Conservation (phyloP, 495 filamentous ascomycete species). For the Hypomontagnella monticulosa region DNA sequence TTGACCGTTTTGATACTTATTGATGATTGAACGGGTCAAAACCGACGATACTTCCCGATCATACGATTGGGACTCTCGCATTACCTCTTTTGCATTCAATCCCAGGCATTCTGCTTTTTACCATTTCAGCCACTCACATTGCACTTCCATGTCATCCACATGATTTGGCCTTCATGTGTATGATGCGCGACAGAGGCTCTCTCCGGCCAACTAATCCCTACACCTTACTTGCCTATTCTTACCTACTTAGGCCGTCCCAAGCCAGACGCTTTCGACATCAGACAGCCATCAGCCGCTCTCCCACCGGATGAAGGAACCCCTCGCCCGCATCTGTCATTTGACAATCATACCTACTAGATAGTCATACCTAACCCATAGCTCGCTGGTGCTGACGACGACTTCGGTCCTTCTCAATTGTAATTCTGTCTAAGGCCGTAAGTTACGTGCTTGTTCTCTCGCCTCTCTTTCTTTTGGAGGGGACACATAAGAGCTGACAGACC, state of each 20-base stretch:
- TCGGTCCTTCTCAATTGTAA: conserved; percentile 27
- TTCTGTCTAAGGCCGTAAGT: conserved; percentile 9
- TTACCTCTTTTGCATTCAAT: conserved; percentile 17
- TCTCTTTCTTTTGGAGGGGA: too few species aligned
- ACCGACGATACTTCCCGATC: conserved; percentile 22
- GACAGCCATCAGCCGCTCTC: conserved; percentile 14
- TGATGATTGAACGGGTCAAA: conserved; percentile 10
- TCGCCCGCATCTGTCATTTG: conserved; percentile 23
- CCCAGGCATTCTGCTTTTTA: conserved; percentile 12
- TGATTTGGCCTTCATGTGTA: conserved; percentile 40
- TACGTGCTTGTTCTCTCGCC: conserved; percentile 1
- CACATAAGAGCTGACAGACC: conserved; percentile 9
- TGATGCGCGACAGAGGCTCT: conserved; percentile 26
- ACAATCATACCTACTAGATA: conserved; percentile 2
- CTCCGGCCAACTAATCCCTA: conserved; percentile 26
- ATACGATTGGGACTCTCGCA: conserved; percentile 26
- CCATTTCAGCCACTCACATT: conserved; percentile 25
- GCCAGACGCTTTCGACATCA: conserved; percentile 3
- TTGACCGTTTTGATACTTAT: conserved; percentile 12
- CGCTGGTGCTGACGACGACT: conserved; percentile 35
- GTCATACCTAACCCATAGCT: conserved; percentile 30
- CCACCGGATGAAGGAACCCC: conserved; percentile 28
- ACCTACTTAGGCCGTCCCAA: conserved; percentile 7
- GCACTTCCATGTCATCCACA: conserved; percentile 25
- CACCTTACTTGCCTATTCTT: conserved; percentile 18